Conservation (phyloP, 768 basidiomycete species). For the Floccularia luteovirens region DNA sequence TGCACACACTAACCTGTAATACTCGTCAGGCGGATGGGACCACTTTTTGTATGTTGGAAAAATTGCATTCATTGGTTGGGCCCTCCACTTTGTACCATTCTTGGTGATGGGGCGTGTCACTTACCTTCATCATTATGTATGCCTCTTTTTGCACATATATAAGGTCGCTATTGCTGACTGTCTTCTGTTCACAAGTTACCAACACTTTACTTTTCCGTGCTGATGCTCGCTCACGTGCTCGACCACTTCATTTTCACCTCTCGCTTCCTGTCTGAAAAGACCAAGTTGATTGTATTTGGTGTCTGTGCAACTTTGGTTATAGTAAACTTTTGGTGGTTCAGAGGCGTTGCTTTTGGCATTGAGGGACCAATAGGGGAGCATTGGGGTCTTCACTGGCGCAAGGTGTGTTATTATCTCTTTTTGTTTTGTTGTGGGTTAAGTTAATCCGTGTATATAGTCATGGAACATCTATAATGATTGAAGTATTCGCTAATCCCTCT, state of each 20-base stretch:
- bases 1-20: constrained; percentile 3
- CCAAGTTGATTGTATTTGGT: constrained; percentile 70
- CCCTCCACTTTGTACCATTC: constrained; percentile 92
- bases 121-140: constrained; percentile 92
- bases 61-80: constrained; percentile 88
- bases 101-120: constrained; percentile 97
- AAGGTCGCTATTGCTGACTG: neutral
- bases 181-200: constrained; percentile 53
- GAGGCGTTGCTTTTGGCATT: constrained; percentile 82
- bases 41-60: constrained; percentile 92
- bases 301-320: constrained; percentile 52
- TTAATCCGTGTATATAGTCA: constrained; percentile 11
- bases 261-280: constrained; percentile 46
- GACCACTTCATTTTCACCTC: constrained; percentile 92
- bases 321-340: constrained; percentile 94
- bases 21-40: constrained; percentile 74
- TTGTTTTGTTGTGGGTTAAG: neutral
- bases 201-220: constrained; percentile 92
- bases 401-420: constrained; percentile 25
- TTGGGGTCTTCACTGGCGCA: constrained; percentile 75
- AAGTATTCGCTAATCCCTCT: no score
- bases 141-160: constrained; percentile 17
- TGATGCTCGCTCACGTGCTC: constrained; percentile 85
- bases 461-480: constrained; percentile 23
- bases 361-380: constrained; percentile 81